These are phyloP conservation scores for Samsoniella hepiali DNA, from an alignment of 2,329 filamentous ascomycete genomes.

Conservation along the genomic window DNA sequence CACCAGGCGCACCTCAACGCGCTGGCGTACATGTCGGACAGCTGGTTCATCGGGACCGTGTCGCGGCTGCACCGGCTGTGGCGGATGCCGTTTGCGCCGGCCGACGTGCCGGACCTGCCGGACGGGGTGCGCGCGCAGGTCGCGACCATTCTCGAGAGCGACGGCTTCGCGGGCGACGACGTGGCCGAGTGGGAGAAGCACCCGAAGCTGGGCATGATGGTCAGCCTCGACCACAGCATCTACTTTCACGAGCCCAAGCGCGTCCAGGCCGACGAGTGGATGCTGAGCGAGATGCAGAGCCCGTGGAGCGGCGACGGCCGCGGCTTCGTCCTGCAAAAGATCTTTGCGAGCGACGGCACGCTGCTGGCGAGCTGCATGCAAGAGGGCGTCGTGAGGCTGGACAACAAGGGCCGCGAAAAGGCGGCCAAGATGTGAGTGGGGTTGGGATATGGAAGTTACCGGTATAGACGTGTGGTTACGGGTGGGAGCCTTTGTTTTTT, in stretches of 20 bases:
- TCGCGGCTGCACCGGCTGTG: constrained; percentile 76
- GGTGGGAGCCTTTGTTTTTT: background rate
- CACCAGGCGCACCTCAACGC: constrained; percentile 80
- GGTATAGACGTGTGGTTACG: background rate
- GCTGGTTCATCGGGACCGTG: constrained; percentile 89
- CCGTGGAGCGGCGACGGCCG: constrained; percentile 77
- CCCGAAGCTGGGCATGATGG: constrained; percentile 76
- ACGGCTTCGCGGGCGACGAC: constrained; percentile 36
- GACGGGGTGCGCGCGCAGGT: constrained; percentile 39
- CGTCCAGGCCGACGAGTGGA: constrained; percentile 68
- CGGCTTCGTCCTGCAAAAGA: constrained; percentile 71
- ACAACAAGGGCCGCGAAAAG: constrained; percentile 38
- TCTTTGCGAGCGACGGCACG: constrained; percentile 67
- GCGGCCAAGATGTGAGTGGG: constrained; percentile 32
- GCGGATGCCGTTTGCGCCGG: constrained; percentile 59
- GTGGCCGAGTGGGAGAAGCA: constrained; percentile 48
- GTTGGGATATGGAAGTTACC: no score
- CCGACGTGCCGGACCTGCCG: constrained; percentile 51
- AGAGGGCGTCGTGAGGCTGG: constrained; percentile 58
- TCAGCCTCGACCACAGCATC: constrained; percentile 72
- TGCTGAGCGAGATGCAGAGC: constrained; percentile 75
- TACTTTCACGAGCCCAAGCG: constrained; percentile 62
- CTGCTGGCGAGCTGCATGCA: constrained; percentile 77
- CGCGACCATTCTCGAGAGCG: constrained; percentile 38
- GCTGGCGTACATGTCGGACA: constrained; percentile 89